These are phyloP conservation scores for Halophytophthora polymorphica DNA, from an alignment of 352 stramenopile genomes.

Conservation along the genomic window DNA sequence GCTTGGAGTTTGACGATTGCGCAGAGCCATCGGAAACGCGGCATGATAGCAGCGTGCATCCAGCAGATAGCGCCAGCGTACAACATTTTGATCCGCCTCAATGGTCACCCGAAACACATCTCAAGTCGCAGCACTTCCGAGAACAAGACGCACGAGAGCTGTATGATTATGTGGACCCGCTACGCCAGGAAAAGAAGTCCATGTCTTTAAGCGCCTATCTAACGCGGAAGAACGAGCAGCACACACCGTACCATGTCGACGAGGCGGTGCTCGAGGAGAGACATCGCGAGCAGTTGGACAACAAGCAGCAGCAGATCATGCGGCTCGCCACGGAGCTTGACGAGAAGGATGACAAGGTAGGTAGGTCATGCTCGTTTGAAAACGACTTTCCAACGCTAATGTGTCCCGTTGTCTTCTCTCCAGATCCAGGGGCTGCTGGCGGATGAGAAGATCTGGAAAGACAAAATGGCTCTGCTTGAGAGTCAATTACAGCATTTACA, in stretches of 20 bases:
- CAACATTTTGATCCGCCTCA: too few relatives aligned
- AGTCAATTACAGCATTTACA: slow-evolving; percentile 21
- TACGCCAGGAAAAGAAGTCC: too few relatives aligned
- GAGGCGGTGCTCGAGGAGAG: slow-evolving; percentile 2
- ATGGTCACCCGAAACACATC: too few relatives aligned
- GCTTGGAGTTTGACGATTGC: too few relatives aligned
- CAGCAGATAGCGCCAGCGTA: too few relatives aligned
- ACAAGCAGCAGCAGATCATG: slow-evolving; percentile 6
- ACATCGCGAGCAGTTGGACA: slow-evolving; percentile 8
- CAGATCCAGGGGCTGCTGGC: slow-evolving; percentile 12
- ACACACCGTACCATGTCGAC: not conserved
- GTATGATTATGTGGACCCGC: too few relatives aligned
- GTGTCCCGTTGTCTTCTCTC: not conserved
- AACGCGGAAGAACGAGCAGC: not conserved
- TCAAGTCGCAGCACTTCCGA: too few relatives aligned
- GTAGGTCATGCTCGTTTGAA: not conserved
- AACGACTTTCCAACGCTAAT: too few relatives aligned
- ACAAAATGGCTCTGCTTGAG: slow-evolving; percentile 18
- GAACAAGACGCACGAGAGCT: too few relatives aligned
- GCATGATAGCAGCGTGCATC: too few relatives aligned
- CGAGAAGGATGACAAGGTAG: not conserved
- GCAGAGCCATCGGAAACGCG: too few relatives aligned
- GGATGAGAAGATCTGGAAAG: slow-evolving; percentile 17
- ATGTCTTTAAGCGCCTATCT: not conserved
- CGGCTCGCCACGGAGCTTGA: not conserved